These are phyloP conservation scores for Rubus idaeus DNA, from an alignment of 306 rosid genomes.

Conservation along the genomic window DNA sequence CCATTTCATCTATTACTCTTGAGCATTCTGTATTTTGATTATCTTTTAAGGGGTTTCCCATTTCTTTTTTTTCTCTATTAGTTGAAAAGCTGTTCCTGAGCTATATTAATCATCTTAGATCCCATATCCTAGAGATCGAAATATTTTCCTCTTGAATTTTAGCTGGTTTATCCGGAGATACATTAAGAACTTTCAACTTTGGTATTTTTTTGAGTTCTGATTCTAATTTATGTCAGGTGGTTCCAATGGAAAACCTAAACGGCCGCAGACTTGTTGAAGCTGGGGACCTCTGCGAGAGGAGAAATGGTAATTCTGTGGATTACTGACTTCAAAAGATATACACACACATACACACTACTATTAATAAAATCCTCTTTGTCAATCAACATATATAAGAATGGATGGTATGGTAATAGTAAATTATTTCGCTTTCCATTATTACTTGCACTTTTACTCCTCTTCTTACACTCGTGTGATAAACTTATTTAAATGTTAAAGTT, in stretches of 20 bases:
- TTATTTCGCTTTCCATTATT: not conserved
- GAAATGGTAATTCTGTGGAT: slow-evolving; percentile 67
- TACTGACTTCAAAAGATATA: slow-evolving; percentile 18
- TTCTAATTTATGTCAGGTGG: slow-evolving; percentile 56
- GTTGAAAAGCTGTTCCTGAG: not conserved
- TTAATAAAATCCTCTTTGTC: not conserved
- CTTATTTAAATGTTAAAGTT: slow-evolving; percentile 25
- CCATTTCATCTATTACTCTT: not conserved
- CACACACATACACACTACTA: not conserved
- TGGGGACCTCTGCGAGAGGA: slow-evolving; percentile 92
- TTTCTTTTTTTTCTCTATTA: not conserved
- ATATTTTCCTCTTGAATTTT: not conserved
- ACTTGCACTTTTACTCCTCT: not conserved
- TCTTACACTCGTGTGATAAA: slow-evolving; percentile 11
- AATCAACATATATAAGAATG: not conserved
- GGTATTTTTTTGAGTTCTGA: slow-evolving; percentile 21
- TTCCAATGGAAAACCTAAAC: slow-evolving; percentile 91
- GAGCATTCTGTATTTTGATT: not conserved
- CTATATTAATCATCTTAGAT: not conserved
- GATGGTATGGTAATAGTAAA: not conserved
- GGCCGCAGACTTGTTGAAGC: slow-evolving; percentile 91
- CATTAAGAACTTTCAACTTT: not conserved
- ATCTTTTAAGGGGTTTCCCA: not conserved
- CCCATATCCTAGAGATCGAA: not conserved
- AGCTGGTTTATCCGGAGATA: not conserved